phyloP scores from a whole-genome alignment of 2,329 filamentous ascomycete species.

The Colletotrichum acutatum region DNA sequence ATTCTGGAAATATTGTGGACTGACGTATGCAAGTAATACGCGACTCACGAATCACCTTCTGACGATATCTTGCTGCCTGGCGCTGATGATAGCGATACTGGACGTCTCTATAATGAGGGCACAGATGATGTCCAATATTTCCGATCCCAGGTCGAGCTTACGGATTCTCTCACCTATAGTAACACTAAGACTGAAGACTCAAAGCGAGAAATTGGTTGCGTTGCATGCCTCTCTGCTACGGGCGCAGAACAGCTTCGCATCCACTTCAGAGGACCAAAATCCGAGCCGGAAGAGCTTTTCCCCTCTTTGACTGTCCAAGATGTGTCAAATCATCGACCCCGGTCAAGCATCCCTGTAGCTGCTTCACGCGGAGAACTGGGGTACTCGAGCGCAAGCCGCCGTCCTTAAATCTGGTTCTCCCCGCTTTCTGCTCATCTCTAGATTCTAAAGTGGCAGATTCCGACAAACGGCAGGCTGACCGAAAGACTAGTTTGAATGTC shows the following conservation, averaged over 20 bases:
- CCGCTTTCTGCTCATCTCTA: background rate
- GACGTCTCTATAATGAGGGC: background rate
- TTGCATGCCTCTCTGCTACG: background rate
- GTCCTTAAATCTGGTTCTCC: background rate
- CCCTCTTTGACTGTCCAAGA: background rate
- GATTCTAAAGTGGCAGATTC: too few species aligned
- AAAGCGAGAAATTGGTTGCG: background rate
- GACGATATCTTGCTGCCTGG: background rate
- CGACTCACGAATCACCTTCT: background rate
- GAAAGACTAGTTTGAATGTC: background rate
- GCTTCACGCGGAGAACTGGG: conserved; percentile 26
- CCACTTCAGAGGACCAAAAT: background rate
- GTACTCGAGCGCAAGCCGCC: background rate
- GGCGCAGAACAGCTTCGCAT: background rate
- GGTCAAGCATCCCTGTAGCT: conserved; percentile 6
- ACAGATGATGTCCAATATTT: background rate
- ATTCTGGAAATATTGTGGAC: background rate
- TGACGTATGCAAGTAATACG: background rate
- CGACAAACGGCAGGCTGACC: background rate
- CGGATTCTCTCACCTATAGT: too few species aligned
- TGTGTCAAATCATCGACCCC: conserved; percentile 6
- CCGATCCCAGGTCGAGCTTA: background rate
- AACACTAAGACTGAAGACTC: background rate
- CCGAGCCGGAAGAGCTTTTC: background rate
- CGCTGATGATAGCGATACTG: background rate